Percentiles rank a stretch among this genome's conserved stretches.
Conservation (phyloP, 2,329 filamentous ascomycete genomes). For the Hypomyces rosellus region DNA sequence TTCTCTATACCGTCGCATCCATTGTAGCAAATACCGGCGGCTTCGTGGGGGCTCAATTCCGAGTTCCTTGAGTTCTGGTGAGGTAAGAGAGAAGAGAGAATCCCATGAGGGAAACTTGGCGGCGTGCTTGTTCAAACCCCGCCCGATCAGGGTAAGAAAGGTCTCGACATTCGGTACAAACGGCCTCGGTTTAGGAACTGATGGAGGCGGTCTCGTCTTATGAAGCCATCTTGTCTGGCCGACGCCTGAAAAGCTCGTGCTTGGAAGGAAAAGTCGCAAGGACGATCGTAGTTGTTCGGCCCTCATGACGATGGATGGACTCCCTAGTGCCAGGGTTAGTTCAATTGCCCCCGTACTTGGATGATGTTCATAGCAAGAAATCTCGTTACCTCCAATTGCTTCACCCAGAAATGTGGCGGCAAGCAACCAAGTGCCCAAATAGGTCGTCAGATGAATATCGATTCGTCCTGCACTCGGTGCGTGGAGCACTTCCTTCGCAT, state of each 20-base stretch:
- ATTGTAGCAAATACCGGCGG: slow-evolving; percentile 77
- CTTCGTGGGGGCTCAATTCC: slow-evolving; percentile 81
- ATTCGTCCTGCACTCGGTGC: background rate
- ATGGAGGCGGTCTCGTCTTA: slow-evolving; percentile 31
- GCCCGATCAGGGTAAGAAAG: slow-evolving; percentile 87
- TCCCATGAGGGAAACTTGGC: slow-evolving; percentile 89
- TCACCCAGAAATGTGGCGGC: background rate
- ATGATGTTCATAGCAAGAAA: background rate
- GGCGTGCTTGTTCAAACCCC: slow-evolving; percentile 73
- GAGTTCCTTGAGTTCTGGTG: slow-evolving; percentile 69
- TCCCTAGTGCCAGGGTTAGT: background rate
- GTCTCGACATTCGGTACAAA: slow-evolving; percentile 80
- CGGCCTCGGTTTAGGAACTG: slow-evolving; percentile 65
- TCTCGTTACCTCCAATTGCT: background rate
- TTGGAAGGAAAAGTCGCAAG: slow-evolving; percentile 25
- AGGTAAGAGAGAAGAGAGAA: slow-evolving; percentile 75
- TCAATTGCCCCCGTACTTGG: background rate
- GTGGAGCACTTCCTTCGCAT: slow-evolving; percentile 3
- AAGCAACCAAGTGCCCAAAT: no score
- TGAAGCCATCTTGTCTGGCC: slow-evolving; percentile 39
- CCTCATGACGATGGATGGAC: slow-evolving; percentile 23
- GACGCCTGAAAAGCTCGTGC: slow-evolving; percentile 24
- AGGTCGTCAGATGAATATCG: no score
- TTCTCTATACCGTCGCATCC: slow-evolving; percentile 77
- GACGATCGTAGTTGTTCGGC: slow-evolving; percentile 26